Evolutionary conservation across 768 basidiomycete species (phyloP).

Genomic region (Rhodocollybia butyracea): DNA sequence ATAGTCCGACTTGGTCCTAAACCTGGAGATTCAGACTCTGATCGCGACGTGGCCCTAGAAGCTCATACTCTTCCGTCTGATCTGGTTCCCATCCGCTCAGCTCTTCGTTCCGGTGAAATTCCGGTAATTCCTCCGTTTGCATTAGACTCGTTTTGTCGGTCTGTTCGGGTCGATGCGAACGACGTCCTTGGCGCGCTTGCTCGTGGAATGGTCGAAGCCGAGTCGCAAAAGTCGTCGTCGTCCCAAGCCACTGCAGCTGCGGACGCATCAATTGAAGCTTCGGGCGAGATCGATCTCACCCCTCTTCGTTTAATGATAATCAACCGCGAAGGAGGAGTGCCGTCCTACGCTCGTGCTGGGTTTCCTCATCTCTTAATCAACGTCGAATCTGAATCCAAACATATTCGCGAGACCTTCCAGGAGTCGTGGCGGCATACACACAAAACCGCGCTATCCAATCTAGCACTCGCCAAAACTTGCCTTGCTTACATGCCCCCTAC

Average conservation of each 20-base stretch:
- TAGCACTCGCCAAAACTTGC: conserved; percentile 82
- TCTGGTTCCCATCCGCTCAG: conserved; percentile 80
- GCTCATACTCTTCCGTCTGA: conserved; percentile 80
- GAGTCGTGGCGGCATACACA: conserved; percentile 71
- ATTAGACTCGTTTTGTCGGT: conserved; percentile 85
- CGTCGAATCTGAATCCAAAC: conserved; percentile 78
- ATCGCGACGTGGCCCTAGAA: conserved; percentile 49
- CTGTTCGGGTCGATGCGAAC: conserved; percentile 82
- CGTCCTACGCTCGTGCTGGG: conserved; percentile 93
- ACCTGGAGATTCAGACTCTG: conserved; percentile 40
- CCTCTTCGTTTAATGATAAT: conserved; percentile 97
- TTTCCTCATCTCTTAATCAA: conserved; percentile 96
- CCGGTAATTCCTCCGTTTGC: conserved; percentile 94
- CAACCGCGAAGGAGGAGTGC: conserved; percentile 93
- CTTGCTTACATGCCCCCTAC: conserved; percentile 89
- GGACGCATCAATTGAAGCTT: conserved; percentile 32
- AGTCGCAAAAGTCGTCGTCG: conserved; percentile 24
- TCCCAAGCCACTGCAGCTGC: conserved; percentile 25
- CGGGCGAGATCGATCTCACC: conserved; percentile 73
- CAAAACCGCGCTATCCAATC: conserved; percentile 84
- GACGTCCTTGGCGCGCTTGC: conserved; percentile 86
- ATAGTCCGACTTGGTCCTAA: conserved; percentile 82
- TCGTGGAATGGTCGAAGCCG: conserved; percentile 73
- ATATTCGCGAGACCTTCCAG: conserved; percentile 85
- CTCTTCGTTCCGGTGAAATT: conserved; percentile 91